Conservation (phyloP, 2,329 filamentous ascomycete genomes). For the Aureobasidium pullulans region DNA sequence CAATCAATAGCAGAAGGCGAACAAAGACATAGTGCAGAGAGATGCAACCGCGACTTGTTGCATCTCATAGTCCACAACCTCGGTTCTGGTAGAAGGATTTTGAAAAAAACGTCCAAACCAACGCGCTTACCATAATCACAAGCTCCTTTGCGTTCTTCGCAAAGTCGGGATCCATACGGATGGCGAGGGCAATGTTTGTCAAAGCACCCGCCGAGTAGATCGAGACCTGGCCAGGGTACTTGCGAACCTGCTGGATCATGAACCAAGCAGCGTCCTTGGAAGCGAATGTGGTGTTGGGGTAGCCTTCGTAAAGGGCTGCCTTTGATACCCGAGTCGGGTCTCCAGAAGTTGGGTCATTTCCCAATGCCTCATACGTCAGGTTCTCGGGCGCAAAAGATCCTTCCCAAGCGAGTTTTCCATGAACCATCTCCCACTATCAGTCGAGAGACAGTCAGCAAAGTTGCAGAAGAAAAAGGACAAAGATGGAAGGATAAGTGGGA, state of each 20-base stretch:
- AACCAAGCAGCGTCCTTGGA: constrained; percentile 37
- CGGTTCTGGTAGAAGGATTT: no score
- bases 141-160: constrained; percentile 40
- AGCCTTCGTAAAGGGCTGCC: constrained; percentile 40
- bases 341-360: constrained; percentile 40
- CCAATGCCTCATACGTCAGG: constrained; percentile 33
- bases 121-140: constrained; percentile 34
- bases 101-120: not conserved
- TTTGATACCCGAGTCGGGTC: constrained; percentile 35
- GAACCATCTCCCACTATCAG: constrained; percentile 34
- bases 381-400: constrained; percentile 41
- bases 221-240: constrained; percentile 43
- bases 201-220: constrained; percentile 42
- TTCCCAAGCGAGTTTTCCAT: constrained; percentile 40
- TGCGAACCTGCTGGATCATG: constrained; percentile 39
- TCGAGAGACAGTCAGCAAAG: not conserved
- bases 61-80: no score
- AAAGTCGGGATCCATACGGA: constrained; percentile 40
- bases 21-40: no score
- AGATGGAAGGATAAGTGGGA: not conserved
- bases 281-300: constrained; percentile 37
- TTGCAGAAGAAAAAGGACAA: not conserved
- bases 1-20: not conserved
- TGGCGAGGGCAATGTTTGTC: constrained; percentile 44
- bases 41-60: no score